phyloP scores from a whole-genome alignment of 106 monocot species.

The Iris macrosiphon region DNA sequence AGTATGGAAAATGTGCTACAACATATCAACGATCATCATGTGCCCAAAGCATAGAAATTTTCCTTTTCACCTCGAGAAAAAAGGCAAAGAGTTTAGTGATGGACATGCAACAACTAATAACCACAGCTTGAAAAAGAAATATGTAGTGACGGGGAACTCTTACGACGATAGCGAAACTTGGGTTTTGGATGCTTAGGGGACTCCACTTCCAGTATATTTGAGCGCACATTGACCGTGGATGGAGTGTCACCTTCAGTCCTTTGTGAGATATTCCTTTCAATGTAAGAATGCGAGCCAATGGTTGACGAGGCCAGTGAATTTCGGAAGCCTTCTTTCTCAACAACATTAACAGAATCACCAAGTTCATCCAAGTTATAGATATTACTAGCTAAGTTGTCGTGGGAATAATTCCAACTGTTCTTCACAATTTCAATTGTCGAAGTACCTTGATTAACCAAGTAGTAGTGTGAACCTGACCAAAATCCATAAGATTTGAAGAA shows the following conservation, averaged over 20 bases:
- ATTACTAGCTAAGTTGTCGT: constrained; percentile 9
- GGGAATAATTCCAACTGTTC: constrained; percentile 4
- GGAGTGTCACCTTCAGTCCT: constrained; percentile 3
- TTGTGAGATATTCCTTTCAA: constrained; percentile 3
- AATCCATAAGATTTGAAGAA: not conserved
- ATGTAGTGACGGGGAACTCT: constrained; percentile 24
- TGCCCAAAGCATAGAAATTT: not conserved
- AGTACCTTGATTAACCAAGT: constrained; percentile 14
- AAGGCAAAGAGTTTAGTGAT: not conserved
- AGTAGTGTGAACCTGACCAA: constrained; percentile 22
- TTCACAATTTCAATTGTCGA: constrained; percentile 12
- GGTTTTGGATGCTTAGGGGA: constrained; percentile 11
- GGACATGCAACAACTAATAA: not conserved
- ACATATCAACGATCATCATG: not conserved
- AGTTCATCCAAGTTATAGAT: not conserved
- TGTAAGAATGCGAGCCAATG: constrained; percentile 1
- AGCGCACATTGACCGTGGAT: not conserved
- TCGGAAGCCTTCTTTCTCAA: not conserved
- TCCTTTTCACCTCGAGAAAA: too few relatives aligned
- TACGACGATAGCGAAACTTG: constrained; percentile 44
- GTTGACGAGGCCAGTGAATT: not conserved
- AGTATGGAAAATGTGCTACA: not conserved
- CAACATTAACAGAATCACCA: not conserved
- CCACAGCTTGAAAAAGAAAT: not conserved
- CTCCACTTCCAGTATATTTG: constrained; percentile 5